Conservation (phyloP, 2,329 filamentous ascomycete genomes). For the Penicillium rolfsii region DNA sequence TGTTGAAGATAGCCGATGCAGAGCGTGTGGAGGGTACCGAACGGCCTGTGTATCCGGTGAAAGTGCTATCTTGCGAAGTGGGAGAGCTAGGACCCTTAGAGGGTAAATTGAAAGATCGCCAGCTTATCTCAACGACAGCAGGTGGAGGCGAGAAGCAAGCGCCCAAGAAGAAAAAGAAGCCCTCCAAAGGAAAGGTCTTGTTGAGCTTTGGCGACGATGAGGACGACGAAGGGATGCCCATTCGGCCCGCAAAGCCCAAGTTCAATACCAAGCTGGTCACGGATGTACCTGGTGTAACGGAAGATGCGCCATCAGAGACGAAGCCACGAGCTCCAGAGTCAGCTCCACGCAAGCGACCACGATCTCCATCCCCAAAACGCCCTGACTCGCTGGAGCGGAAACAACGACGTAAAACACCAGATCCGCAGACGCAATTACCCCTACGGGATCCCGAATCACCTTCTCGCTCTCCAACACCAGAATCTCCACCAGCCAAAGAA, state of each 20-base stretch:
- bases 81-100: slow-evolving; percentile 50
- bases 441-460: slow-evolving; percentile 50
- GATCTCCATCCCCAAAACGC: slow-evolving; percentile 38
- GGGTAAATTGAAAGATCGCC: slow-evolving; percentile 50
- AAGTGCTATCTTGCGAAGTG: slow-evolving; percentile 60
- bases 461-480: slow-evolving; percentile 37
- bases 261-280: slow-evolving; percentile 53
- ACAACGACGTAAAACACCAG: slow-evolving; percentile 43
- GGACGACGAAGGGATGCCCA: slow-evolving; percentile 41
- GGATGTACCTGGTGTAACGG: slow-evolving; percentile 31
- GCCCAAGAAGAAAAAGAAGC: slow-evolving; percentile 49
- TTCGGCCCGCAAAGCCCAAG: slow-evolving; percentile 50
- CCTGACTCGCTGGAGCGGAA: slow-evolving; percentile 34
- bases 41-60: slow-evolving; percentile 81
- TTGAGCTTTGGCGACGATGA: slow-evolving; percentile 54
- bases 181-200: slow-evolving; percentile 48
- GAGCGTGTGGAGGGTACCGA: slow-evolving; percentile 80
- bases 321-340: slow-evolving; percentile 18
- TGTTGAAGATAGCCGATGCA: slow-evolving; percentile 88
- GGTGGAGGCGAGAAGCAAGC: slow-evolving; percentile 33
- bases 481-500: slow-evolving; percentile 35
- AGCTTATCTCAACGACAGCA: slow-evolving; percentile 38
- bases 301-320: slow-evolving; percentile 17
- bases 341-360: slow-evolving; percentile 36
- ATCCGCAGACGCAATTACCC: slow-evolving; percentile 50